A percentile compares a stretch with the other conserved stretches of the same genome.
These are phyloP conservation scores for Corylus americana DNA, from an alignment of 306 rosid species.

Conservation along the genomic window DNA sequence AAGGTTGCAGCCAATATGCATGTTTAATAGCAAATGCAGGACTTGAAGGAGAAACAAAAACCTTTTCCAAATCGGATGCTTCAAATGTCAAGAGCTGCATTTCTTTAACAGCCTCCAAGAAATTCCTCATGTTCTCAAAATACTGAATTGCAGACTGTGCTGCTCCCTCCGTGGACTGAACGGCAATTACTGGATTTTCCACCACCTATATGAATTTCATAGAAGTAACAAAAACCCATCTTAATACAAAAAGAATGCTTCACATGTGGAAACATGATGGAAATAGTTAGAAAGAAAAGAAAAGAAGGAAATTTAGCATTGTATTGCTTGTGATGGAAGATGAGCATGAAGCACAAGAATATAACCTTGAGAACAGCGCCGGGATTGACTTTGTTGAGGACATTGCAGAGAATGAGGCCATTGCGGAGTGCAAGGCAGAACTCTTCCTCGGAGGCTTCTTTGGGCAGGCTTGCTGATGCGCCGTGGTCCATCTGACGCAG, in stretches of 20 bases:
- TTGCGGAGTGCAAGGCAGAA: conserved; percentile 86
- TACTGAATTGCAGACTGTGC: conserved; percentile 97
- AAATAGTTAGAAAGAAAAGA: neutral
- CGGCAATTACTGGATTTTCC: conserved; percentile 58
- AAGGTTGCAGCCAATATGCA: neutral
- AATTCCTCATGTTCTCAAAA: conserved; percentile 93
- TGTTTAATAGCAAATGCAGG: conserved; percentile 2
- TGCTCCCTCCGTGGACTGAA: conserved; percentile 77
- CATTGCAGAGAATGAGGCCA: conserved; percentile 95
- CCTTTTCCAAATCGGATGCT: conserved; percentile 97
- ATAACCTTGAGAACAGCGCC: conserved; percentile 83
- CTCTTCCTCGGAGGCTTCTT: conserved; percentile 83
- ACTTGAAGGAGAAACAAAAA: conserved; percentile 1
- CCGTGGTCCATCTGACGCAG: conserved; percentile 85
- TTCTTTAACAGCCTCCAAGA: conserved; percentile 80
- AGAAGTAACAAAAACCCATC: neutral
- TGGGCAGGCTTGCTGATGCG: conserved; percentile 60
- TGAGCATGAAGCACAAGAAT: neutral
- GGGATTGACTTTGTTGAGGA: conserved; percentile 91
- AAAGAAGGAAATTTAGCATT: neutral
- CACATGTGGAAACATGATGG: neutral
- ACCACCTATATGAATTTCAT: conserved; percentile 59
- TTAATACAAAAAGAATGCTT: neutral
- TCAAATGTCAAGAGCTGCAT: conserved; percentile 93
- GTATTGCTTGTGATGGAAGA: neutral